Evolutionary conservation across 345 rosid species (phyloP).

Genomic region (Jatropha curcas): DNA sequence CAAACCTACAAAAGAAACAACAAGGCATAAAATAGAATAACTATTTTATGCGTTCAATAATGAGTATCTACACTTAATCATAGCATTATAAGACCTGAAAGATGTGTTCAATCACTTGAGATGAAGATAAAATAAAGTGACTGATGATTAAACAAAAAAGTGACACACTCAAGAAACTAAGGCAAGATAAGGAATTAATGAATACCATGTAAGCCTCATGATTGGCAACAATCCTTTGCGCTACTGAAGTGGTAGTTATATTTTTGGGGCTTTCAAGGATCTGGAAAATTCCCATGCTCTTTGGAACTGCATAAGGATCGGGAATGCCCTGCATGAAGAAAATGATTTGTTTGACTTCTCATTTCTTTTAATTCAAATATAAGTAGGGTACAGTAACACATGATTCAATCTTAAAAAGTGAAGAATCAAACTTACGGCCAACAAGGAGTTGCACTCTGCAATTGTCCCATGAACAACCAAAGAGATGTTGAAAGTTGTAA

Average conservation of each 20-base stretch:
- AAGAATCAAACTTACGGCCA: conserved; percentile 37
- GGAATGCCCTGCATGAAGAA: conserved; percentile 48
- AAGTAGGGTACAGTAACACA: not conserved
- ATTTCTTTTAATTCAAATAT: not conserved
- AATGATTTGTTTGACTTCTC: not conserved
- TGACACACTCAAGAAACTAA: not conserved
- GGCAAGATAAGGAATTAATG: not conserved
- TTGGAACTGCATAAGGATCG: conserved; percentile 78
- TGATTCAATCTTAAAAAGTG: not conserved
- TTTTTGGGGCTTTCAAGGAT: conserved; percentile 72
- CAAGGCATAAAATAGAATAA: no score
- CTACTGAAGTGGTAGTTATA: conserved; percentile 71
- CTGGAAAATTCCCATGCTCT: conserved; percentile 70
- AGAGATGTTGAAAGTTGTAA: conserved; percentile 78
- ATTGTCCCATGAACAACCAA: conserved; percentile 86
- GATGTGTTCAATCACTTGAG: not conserved
- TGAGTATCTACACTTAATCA: not conserved
- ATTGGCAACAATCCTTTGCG: conserved; percentile 80
- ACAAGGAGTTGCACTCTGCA: conserved; percentile 54
- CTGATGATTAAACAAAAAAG: not conserved
- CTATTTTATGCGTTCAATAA: not conserved
- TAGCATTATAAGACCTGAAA: not conserved
- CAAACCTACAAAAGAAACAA: not conserved
- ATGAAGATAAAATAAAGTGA: not conserved
- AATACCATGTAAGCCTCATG: conserved; percentile 75